Percentiles rank a stretch among this genome's conserved stretches.
Conservation (phyloP, 495 filamentous ascomycete genomes). For the Cairneyella variabilis region DNA sequence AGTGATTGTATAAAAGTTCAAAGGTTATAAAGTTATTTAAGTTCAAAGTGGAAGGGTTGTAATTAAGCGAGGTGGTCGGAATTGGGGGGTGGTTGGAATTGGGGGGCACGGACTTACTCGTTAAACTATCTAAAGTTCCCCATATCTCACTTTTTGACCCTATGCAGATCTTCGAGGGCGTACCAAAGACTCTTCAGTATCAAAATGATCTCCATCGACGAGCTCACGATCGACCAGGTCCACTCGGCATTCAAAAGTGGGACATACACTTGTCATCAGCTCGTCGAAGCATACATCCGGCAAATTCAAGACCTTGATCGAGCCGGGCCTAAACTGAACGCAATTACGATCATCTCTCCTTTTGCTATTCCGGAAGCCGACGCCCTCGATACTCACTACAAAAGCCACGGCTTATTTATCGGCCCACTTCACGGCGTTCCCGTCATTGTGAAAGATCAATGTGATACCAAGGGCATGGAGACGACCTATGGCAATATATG, state of each 20-base stretch:
- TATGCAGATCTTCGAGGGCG: too few relatives aligned
- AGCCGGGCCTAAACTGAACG: constrained; percentile 24
- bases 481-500: constrained; percentile 12
- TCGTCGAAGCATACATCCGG: constrained; percentile 18
- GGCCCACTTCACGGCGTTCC: constrained; percentile 66
- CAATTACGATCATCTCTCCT: constrained; percentile 22
- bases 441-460: constrained; percentile 60
- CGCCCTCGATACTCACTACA: constrained; percentile 46
- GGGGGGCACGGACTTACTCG: too few relatives aligned
- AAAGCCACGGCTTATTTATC: constrained; percentile 38
- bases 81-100: too few relatives aligned
- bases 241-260: constrained; percentile 20
- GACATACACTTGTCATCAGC: constrained; percentile 19
- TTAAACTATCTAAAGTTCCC: too few relatives aligned
- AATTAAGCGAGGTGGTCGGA: too few relatives aligned
- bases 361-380: constrained; percentile 21
- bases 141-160: too few relatives aligned
- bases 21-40: too few relatives aligned
- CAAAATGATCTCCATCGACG: constrained; percentile 22
- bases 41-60: too few relatives aligned
- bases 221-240: constrained; percentile 25
- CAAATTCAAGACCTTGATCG: constrained; percentile 22
- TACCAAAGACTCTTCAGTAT: too few relatives aligned
- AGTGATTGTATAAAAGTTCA: too few relatives aligned
- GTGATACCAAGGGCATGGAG: constrained; percentile 45